These are phyloP conservation scores for Sphaerulina vaccinii DNA, from an alignment of 2,329 filamentous ascomycete species.

Conservation along the genomic window DNA sequence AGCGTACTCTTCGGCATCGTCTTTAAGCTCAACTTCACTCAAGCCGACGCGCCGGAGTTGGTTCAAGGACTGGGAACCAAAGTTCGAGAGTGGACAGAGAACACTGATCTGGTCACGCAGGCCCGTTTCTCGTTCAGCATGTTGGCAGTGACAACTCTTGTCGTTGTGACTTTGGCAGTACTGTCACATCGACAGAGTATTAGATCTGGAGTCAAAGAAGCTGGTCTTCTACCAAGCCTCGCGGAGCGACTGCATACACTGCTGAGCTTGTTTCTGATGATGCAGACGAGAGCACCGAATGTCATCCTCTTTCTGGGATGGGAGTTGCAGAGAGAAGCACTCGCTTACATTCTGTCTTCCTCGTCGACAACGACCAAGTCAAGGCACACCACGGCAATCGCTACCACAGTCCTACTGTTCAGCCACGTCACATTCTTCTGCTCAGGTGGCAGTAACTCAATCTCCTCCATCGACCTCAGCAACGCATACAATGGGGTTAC, in stretches of 20 bases:
- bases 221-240: slow-evolving; percentile 27
- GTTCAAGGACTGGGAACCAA: slow-evolving; percentile 49
- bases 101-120: slow-evolving; percentile 37
- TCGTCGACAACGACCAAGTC: not conserved
- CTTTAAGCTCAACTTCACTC: slow-evolving; percentile 89
- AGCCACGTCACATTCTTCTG: slow-evolving; percentile 86
- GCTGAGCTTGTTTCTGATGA: slow-evolving; percentile 75
- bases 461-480: slow-evolving; percentile 91
- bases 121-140: slow-evolving; percentile 41
- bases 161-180: slow-evolving; percentile 30
- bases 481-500: slow-evolving; percentile 91
- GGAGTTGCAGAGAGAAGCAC: slow-evolving; percentile 51
- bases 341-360: slow-evolving; percentile 28
- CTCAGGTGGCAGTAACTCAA: slow-evolving; percentile 86
- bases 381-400: slow-evolving; percentile 41
- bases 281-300: slow-evolving; percentile 81
- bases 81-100: slow-evolving; percentile 30
- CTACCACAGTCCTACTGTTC: slow-evolving; percentile 70
- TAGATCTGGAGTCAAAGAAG: slow-evolving; percentile 4
- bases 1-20: slow-evolving; percentile 61
- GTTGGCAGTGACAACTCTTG: slow-evolving; percentile 34
- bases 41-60: slow-evolving; percentile 78
- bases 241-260: slow-evolving; percentile 58
- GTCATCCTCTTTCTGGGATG: slow-evolving; percentile 81
- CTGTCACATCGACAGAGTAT: slow-evolving; percentile 18